Conservation (phyloP, 108 stramenopile species). For the Fistulifera pelliculosa region DNA sequence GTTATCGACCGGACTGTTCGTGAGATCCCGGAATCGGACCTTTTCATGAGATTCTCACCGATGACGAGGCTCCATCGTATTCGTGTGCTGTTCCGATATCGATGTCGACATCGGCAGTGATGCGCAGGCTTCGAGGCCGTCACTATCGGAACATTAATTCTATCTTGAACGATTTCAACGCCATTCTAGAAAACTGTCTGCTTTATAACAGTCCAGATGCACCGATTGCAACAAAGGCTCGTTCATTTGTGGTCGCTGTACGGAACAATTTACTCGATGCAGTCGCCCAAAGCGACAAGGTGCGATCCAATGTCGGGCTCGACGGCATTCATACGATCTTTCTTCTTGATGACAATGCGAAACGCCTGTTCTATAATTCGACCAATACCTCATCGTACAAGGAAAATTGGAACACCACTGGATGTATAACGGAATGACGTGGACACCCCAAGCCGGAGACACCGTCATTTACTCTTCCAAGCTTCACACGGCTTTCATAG, state of each 20-base stretch:
- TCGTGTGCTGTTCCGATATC: constrained; percentile 37
- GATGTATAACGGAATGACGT: constrained; percentile 1
- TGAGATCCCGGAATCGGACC: constrained; percentile 5
- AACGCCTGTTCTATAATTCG: too few relatives aligned
- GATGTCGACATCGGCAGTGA: constrained; percentile 33
- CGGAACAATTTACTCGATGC: constrained; percentile 7
- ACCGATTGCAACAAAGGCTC: constrained; percentile 16
- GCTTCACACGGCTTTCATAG: constrained; percentile 31
- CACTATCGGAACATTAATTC: constrained; percentile 40
- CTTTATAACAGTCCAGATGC: constrained; percentile 50
- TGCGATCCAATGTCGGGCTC: not conserved
- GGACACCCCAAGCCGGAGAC: constrained; percentile 55
- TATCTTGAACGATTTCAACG: constrained; percentile 26
- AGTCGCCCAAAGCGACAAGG: constrained; percentile 9
- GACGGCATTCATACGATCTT: too few relatives aligned
- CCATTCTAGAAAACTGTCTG: constrained; percentile 39
- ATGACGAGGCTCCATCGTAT: constrained; percentile 39
- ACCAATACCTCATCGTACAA: too few relatives aligned
- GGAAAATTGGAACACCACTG: too few relatives aligned
- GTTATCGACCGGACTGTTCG: constrained; percentile 9
- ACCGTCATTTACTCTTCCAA: constrained; percentile 28
- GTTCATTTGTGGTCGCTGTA: constrained; percentile 4
- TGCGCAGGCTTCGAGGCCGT: constrained; percentile 22
- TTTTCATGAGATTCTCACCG: constrained; percentile 23
- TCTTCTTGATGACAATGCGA: too few relatives aligned